Percentiles rank a stretch among this genome's conserved stretches.
phyloP scores from a whole-genome alignment of 129 eudicot species.

The Escallonia rubra region DNA sequence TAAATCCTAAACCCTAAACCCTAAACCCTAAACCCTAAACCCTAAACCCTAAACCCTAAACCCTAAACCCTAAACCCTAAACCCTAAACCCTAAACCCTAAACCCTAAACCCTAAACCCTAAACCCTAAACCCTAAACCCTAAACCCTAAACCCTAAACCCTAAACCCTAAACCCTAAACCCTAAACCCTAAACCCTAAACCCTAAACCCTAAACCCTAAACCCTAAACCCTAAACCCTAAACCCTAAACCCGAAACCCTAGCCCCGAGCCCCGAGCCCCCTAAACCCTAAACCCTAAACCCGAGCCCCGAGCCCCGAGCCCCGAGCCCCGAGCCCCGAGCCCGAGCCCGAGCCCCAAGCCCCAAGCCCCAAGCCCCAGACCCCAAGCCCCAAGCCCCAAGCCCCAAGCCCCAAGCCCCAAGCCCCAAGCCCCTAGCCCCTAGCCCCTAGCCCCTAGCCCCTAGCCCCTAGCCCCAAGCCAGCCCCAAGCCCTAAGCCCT shows the following conservation, averaged over 20 bases:
- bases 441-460: too few species aligned
- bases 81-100: slow-evolving; percentile 7
- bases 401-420: too few species aligned
- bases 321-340: too few species aligned
- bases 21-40: slow-evolving; percentile 13
- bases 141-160: slow-evolving; percentile 4
- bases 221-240: slow-evolving; percentile 1
- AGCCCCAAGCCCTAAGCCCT: slow-evolving; percentile 3
- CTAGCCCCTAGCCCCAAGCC: slow-evolving; percentile 12
- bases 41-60: slow-evolving; percentile 10
- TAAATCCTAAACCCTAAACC: too few species aligned
- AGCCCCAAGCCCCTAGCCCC: too few species aligned
- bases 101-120: slow-evolving; percentile 4
- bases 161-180: slow-evolving; percentile 9
- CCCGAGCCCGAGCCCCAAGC: too few species aligned
- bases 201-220: background rate
- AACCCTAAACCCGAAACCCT: slow-evolving; percentile 6
- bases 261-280: slow-evolving; percentile 6
- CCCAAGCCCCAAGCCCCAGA: too few species aligned
- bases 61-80: background rate
- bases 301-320: too few species aligned
- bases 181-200: background rate
- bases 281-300: background rate
- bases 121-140: slow-evolving; percentile 5
- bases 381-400: too few species aligned